phyloP scores from a whole-genome alignment of 257 asterid species.

The Cordia subcordata region DNA sequence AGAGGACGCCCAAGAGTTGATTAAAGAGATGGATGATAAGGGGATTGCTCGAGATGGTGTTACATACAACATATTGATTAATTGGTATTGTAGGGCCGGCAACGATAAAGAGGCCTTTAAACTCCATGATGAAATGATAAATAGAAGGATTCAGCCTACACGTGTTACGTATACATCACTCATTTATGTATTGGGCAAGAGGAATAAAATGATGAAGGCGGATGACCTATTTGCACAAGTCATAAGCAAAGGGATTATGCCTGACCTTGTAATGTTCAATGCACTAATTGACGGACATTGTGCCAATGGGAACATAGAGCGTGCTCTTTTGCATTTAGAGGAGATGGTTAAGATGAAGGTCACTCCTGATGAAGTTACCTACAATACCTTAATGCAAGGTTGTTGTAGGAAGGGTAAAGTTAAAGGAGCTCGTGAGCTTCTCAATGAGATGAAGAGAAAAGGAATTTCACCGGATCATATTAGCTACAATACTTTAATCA shows the following conservation, averaged over 20 bases:
- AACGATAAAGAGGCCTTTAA: constrained; percentile 38
- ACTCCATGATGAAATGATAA: constrained; percentile 46
- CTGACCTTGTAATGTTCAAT: constrained; percentile 58
- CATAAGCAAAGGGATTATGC: constrained; percentile 30
- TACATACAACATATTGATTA: constrained; percentile 47
- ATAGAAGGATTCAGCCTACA: constrained; percentile 41
- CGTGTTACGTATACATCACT: constrained; percentile 42
- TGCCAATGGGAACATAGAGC: constrained; percentile 32
- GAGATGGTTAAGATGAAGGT: constrained; percentile 48
- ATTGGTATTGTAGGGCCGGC: constrained; percentile 38
- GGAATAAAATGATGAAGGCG: constrained; percentile 46
- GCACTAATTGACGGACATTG: constrained; percentile 51
- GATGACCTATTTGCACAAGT: constrained; percentile 39
- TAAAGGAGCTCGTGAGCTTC: constrained; percentile 40
- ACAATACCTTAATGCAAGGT: constrained; percentile 46
- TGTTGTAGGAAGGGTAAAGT: constrained; percentile 45
- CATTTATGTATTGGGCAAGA: constrained; percentile 39
- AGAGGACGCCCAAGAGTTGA: constrained; percentile 31
- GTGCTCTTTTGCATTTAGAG: constrained; percentile 31
- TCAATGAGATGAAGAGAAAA: constrained; percentile 35
- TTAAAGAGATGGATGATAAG: constrained; percentile 41
- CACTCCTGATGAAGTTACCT: constrained; percentile 48
- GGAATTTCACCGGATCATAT: constrained; percentile 45
- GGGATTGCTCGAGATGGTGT: constrained; percentile 38
- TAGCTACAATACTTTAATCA: constrained; percentile 42